A percentile compares a stretch with the other conserved stretches of the same genome.
Conservation (phyloP, 2,329 filamentous ascomycete species). For the Botryotinia convoluta region DNA sequence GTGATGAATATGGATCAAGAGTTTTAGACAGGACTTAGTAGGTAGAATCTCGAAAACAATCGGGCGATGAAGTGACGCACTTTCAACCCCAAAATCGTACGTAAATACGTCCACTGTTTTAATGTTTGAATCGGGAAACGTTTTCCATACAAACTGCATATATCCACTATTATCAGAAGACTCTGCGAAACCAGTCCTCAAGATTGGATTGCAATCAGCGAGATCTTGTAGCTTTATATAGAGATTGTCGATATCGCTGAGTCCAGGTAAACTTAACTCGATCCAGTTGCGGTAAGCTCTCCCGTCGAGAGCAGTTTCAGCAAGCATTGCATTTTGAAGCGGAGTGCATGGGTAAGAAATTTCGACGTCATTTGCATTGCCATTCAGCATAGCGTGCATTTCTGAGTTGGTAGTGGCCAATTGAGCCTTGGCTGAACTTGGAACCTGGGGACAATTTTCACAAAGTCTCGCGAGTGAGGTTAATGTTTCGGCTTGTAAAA, state of each 20-base stretch:
- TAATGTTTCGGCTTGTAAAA: conserved; percentile 58
- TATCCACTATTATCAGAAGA: conserved; percentile 48
- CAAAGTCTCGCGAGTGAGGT: conserved; percentile 39
- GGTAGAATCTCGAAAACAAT: conserved; percentile 57
- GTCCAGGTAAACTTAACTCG: conserved; percentile 50
- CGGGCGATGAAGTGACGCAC: conserved; percentile 48
- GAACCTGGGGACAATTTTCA: conserved; percentile 28
- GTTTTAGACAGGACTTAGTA: conserved; percentile 29
- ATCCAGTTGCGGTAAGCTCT: conserved; percentile 76
- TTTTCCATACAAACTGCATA: conserved; percentile 62
- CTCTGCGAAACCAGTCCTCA: conserved; percentile 72
- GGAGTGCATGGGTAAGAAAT: conserved; percentile 61
- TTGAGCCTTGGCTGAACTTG: neutral
- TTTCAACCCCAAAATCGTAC: conserved; percentile 42
- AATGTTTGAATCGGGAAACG: conserved; percentile 42
- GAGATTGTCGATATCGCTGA: conserved; percentile 43
- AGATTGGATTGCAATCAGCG: conserved; percentile 57
- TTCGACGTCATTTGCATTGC: conserved; percentile 45
- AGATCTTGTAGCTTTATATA: conserved; percentile 50
- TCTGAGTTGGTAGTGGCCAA: neutral
- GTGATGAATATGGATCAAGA: conserved; percentile 64
- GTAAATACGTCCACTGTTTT: conserved; percentile 42
- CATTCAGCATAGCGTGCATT: conserved; percentile 22
- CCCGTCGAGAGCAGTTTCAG: conserved; percentile 61
- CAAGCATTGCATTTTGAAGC: conserved; percentile 76